Evolutionary conservation across 768 basidiomycete species (phyloP).

Genomic region (Cystobasidium tubakii): DNA sequence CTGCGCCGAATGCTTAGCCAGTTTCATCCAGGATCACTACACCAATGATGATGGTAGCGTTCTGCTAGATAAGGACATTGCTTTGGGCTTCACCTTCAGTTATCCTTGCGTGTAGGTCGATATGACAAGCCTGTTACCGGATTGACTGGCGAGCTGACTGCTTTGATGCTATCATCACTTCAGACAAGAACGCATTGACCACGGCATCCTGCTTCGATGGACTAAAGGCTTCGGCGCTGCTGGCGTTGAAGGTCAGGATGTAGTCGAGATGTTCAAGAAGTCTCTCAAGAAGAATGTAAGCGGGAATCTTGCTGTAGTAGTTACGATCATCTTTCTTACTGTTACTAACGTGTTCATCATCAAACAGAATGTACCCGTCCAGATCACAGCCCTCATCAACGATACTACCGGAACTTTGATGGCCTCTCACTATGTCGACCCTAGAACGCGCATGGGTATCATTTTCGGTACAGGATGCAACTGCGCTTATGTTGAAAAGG

Average conservation of each 20-base stretch:
- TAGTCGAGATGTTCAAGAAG: conserved; percentile 83
- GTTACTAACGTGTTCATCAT: too few species aligned
- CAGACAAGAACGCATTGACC: conserved; percentile 89
- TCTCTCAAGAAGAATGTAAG: conserved; percentile 71
- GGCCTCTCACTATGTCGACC: conserved; percentile 91
- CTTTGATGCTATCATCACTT: too few species aligned
- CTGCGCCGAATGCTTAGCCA: conserved; percentile 85
- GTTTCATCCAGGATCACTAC: conserved; percentile 71
- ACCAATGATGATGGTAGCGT: conserved; percentile 54
- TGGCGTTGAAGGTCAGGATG: conserved; percentile 86
- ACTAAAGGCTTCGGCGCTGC: conserved; percentile 95
- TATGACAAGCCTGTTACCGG: too few species aligned
- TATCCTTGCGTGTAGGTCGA: conserved; percentile 83
- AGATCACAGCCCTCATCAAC: conserved; percentile 82
- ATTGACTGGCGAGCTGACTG: too few species aligned
- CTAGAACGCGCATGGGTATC: conserved; percentile 80
- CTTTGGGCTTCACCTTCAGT: conserved; percentile 96
- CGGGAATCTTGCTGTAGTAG: not conserved
- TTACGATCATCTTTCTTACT: too few species aligned
- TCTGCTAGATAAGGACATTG: conserved; percentile 54
- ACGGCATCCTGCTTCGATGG: conserved; percentile 91
- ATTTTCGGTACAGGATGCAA: conserved; percentile 84
- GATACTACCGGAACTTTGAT: conserved; percentile 98
- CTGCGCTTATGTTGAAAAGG: conserved; percentile 65
- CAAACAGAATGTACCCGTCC: conserved; percentile 69